Conservation (phyloP, 345 rosid species). For the Salix caprea region DNA sequence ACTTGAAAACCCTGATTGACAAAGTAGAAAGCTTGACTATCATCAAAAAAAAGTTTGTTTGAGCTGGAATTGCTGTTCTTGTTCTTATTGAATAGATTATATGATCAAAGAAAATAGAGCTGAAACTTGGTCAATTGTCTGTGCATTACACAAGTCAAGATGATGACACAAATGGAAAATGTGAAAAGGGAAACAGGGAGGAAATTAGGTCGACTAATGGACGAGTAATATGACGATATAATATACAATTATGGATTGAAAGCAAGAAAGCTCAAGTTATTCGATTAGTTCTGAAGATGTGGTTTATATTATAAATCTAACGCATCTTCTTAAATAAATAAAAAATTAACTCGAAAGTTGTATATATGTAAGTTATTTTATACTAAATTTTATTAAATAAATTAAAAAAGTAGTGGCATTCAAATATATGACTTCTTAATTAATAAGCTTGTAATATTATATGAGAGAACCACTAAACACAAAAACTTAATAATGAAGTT, state of each 20-base stretch:
- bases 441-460: too few species aligned
- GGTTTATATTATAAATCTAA: too few species aligned
- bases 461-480: too few species aligned
- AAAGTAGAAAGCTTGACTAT: not conserved
- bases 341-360: too few species aligned
- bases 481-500: too few species aligned
- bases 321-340: too few species aligned
- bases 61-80: not conserved
- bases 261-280: too few species aligned
- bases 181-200: not conserved
- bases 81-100: not conserved
- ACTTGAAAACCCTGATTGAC: too few species aligned
- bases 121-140: slow-evolving; percentile 8
- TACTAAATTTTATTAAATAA: too few species aligned
- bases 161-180: not conserved
- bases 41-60: not conserved
- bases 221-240: not conserved
- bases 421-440: too few species aligned
- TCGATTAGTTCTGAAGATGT: too few species aligned
- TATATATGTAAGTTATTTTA: rapidly evolving
- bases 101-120: not conserved
- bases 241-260: slow-evolving; percentile 12
- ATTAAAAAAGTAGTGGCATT: too few species aligned
- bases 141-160: slow-evolving; percentile 21
- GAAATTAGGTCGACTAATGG: slow-evolving; percentile 21